Percentiles rank a stretch among this genome's conserved stretches.
Conservation (phyloP, 1,284 basidiomycete species). For the Ceratorhiza oryzae-sativae region DNA sequence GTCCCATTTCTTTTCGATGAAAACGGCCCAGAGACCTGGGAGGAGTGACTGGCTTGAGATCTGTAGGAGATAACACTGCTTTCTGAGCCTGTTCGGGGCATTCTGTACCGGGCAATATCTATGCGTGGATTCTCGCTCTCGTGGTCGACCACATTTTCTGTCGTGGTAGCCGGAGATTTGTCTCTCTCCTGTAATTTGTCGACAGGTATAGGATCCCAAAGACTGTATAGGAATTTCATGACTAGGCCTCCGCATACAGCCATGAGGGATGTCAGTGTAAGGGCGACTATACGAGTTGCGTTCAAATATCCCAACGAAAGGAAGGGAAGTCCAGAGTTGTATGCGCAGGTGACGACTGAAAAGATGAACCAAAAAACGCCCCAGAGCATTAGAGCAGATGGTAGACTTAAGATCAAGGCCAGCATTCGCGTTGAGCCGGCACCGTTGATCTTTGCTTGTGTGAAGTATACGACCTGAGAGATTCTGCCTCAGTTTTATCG, state of each 20-base stretch:
- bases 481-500: neutral
- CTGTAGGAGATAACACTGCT: too few species aligned
- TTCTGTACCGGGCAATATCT: too few species aligned
- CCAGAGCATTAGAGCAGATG: neutral
- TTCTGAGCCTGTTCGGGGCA: too few species aligned
- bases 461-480: neutral
- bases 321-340: neutral
- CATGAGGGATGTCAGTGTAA: neutral
- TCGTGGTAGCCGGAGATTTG: too few species aligned
- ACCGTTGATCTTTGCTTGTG: neutral
- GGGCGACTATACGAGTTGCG: neutral
- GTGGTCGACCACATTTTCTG: too few species aligned
- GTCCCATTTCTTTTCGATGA: too few species aligned
- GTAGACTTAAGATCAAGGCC: neutral
- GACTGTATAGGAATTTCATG: neutral
- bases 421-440: neutral
- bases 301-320: neutral
- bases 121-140: too few species aligned
- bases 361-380: constrained; percentile 3
- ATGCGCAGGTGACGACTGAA: neutral
- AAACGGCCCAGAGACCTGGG: too few species aligned
- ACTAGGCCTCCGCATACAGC: neutral
- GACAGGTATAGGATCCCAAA: neutral
- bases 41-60: too few species aligned
- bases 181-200: too few species aligned